Evolutionary conservation across 1,284 basidiomycete genomes (phyloP).

Genomic region (Polyporus tsugae): DNA sequence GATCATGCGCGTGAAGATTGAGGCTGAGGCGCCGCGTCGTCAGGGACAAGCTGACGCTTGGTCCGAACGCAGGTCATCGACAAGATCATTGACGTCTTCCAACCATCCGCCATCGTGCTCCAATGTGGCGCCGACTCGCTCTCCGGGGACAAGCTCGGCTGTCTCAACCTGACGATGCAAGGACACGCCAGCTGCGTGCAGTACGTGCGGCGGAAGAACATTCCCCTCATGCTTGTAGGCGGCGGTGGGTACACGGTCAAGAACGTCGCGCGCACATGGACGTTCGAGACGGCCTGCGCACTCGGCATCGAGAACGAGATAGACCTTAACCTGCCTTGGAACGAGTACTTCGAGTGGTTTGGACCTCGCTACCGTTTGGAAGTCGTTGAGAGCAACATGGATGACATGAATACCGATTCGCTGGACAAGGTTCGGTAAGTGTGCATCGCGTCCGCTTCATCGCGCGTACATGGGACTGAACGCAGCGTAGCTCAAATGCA

Average conservation of each 20-base stretch:
- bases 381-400: constrained; percentile 93
- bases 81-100: constrained; percentile 91
- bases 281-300: constrained; percentile 96
- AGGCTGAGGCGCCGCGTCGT: constrained; percentile 11
- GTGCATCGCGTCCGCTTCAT: neutral
- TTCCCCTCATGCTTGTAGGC: constrained; percentile 92
- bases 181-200: constrained; percentile 94
- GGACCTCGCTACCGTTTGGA: constrained; percentile 95
- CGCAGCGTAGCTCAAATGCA: constrained; percentile 49
- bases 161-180: constrained; percentile 95
- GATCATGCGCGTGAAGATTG: constrained; percentile 19
- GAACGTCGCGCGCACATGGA: constrained; percentile 96
- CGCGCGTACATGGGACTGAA: constrained; percentile 13
- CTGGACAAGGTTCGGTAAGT: constrained; percentile 83
- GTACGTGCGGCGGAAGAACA: constrained; percentile 84
- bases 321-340: constrained; percentile 89
- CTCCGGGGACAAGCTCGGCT: constrained; percentile 95
- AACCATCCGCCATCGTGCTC: constrained; percentile 89
- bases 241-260: constrained; percentile 98
- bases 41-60: constrained; percentile 27
- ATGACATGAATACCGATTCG: constrained; percentile 88
- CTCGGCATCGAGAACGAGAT: constrained; percentile 85
- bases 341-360: constrained; percentile 98
- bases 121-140: constrained; percentile 98
- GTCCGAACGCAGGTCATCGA: constrained; percentile 70